Evolutionary conservation across 805 yeast genomes (phyloP).

Genomic region (Metschnikowia borealis): DNA sequence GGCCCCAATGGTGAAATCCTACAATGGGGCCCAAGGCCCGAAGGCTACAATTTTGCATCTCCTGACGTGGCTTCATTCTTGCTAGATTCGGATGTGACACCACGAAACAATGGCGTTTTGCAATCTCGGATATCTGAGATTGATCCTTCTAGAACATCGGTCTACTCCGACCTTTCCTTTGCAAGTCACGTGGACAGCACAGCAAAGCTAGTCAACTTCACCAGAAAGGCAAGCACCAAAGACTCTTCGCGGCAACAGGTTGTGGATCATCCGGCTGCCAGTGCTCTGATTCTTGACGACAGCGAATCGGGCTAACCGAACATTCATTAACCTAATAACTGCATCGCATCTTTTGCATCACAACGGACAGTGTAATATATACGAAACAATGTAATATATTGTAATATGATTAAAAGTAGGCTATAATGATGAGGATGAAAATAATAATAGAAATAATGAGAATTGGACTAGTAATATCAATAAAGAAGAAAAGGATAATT

Average conservation of each 20-base stretch:
- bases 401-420: neutral
- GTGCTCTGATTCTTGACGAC: slow-evolving; percentile 35
- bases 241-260: slow-evolving; percentile 36
- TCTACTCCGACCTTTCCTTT: slow-evolving; percentile 11
- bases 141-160: slow-evolving; percentile 8
- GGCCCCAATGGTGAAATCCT: slow-evolving; percentile 24
- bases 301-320: slow-evolving; percentile 18
- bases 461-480: too few species aligned
- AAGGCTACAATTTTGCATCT: slow-evolving; percentile 24
- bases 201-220: slow-evolving; percentile 47
- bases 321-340: neutral
- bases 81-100: slow-evolving; percentile 6
- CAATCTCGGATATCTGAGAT: neutral
- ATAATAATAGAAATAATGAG: too few species aligned
- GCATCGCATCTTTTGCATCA: neutral
- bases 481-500: too few species aligned
- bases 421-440: neutral
- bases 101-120: slow-evolving; percentile 3
- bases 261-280: slow-evolving; percentile 27
- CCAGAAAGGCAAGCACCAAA: slow-evolving; percentile 40
- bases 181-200: slow-evolving; percentile 12
- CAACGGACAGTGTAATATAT: neutral
- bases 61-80: slow-evolving; percentile 13
- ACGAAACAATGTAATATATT: slow-evolving; percentile 3
- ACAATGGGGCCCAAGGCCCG: slow-evolving; percentile 5